These are phyloP conservation scores for Taphrina confusa DNA, from an alignment of 1,139 yeast species.

Conservation along the genomic window DNA sequence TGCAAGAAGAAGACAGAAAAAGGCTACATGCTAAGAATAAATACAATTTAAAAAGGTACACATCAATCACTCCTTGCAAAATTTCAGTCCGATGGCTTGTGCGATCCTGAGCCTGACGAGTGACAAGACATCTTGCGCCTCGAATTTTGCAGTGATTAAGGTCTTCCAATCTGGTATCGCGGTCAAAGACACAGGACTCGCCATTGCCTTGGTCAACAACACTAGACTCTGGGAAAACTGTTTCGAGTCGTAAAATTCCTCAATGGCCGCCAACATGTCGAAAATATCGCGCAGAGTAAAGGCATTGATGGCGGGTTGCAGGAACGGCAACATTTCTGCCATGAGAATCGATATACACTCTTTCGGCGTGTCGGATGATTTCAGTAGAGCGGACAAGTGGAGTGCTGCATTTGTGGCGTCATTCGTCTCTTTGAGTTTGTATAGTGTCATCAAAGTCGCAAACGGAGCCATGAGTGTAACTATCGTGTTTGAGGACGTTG, in stretches of 20 bases:
- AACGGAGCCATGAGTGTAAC: conserved; percentile 22
- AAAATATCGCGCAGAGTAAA: conserved; percentile 13
- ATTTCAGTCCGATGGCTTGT: conserved; percentile 2
- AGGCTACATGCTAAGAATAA: neutral
- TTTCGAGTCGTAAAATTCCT: conserved; percentile 20
- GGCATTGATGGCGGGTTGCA: conserved; percentile 2
- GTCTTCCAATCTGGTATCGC: conserved; percentile 13
- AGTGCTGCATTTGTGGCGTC: neutral
- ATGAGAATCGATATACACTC: conserved; percentile 18
- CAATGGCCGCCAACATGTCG: conserved; percentile 24
- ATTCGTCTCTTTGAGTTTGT: neutral
- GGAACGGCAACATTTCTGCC: conserved; percentile 28
- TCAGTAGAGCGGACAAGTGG: conserved; percentile 18
- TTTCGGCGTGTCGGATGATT: conserved; percentile 18
- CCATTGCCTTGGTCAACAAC: conserved; percentile 8
- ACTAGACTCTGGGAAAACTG: conserved; percentile 4
- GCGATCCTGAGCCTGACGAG: conserved; percentile 19
- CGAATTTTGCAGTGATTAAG: neutral
- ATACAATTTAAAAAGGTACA: too few species aligned
- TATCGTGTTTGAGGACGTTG: conserved; percentile 10
- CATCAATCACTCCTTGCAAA: neutral
- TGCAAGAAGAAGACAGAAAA: neutral
- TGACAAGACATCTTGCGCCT: conserved; percentile 17
- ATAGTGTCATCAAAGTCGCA: conserved; percentile 12
- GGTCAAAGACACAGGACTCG: neutral